A percentile compares a stretch with the other conserved stretches of the same genome.
phyloP scores from a whole-genome alignment of 345 rosid genomes.

The Microcos paniculata region DNA sequence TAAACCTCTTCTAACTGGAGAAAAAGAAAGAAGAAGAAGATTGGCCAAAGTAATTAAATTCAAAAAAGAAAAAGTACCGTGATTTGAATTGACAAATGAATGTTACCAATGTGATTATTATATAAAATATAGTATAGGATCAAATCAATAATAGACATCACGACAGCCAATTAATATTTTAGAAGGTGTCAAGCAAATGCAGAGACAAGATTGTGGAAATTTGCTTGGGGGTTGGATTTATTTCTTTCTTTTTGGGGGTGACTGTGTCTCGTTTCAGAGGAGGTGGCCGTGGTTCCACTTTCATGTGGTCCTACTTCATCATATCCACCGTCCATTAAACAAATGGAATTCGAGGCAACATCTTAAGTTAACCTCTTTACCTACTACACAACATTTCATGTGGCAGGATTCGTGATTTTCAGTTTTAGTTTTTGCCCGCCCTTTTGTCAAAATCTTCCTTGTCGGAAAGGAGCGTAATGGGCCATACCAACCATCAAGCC shows the following conservation, averaged over 20 bases:
- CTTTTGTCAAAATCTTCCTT: background rate
- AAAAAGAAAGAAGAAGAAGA: background rate
- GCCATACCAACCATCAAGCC: background rate
- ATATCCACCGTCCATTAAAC: conserved; percentile 2
- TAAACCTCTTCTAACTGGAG: background rate
- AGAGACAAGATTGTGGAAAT: background rate
- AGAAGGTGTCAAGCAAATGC: background rate
- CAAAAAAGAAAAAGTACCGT: no score
- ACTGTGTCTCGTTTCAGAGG: background rate
- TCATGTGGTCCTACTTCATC: conserved; percentile 3
- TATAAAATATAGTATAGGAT: background rate
- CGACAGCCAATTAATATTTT: background rate
- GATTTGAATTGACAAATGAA: background rate
- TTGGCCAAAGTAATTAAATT: background rate
- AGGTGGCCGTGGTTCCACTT: background rate
- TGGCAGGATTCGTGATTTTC: background rate
- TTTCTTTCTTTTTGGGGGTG: no score
- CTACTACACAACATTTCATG: background rate
- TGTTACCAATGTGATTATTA: background rate
- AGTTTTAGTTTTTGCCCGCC: background rate
- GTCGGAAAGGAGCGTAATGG: background rate
- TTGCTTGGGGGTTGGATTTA: background rate
- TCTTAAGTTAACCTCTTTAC: background rate
- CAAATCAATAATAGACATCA: background rate
- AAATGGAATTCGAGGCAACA: background rate